Percentiles rank a stretch among this genome's conserved stretches.
phyloP scores from a whole-genome alignment of 2,329 filamentous ascomycete species.

The Sporothrix schenckii region DNA sequence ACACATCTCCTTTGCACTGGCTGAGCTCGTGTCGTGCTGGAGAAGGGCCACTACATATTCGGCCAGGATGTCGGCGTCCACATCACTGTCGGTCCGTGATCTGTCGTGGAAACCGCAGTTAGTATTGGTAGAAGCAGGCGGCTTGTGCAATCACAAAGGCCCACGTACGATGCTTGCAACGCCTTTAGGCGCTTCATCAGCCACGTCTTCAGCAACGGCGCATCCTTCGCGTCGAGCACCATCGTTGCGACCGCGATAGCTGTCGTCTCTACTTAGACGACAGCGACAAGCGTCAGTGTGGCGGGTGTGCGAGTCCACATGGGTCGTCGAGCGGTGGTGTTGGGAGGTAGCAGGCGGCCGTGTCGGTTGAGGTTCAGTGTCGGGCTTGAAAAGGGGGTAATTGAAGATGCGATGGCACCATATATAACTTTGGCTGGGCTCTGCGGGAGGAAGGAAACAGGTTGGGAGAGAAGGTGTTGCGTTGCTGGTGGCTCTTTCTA shows the following conservation, averaged over 20 bases:
- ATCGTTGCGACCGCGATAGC: background rate
- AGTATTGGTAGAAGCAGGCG: background rate
- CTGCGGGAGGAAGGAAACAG: background rate
- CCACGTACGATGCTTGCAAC: conserved; percentile 71
- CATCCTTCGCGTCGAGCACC: conserved; percentile 51
- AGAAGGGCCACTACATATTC: conserved; percentile 82
- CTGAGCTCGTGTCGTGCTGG: conserved; percentile 66
- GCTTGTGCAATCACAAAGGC: too few species aligned
- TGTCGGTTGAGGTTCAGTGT: background rate
- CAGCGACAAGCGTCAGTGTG: background rate
- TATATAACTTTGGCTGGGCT: background rate
- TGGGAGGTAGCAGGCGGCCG: background rate
- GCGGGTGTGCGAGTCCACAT: background rate
- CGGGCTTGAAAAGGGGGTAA: background rate
- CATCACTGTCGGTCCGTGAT: conserved; percentile 77
- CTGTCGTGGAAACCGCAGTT: conserved; percentile 46
- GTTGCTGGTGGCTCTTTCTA: conserved; percentile 9
- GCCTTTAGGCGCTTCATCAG: conserved; percentile 76
- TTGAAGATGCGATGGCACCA: too few species aligned
- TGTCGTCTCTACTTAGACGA: conserved; percentile 5
- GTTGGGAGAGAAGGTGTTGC: background rate
- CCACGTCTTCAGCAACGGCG: conserved; percentile 71
- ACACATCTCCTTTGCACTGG: conserved; percentile 68
- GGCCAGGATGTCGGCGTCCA: conserved; percentile 79
- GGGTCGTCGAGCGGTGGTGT: background rate